Evolutionary conservation across 2,329 filamentous ascomycete species (phyloP), one percentile per base, ranked within the genome.

Genomic region (Epichloe amarillans): DNA sequence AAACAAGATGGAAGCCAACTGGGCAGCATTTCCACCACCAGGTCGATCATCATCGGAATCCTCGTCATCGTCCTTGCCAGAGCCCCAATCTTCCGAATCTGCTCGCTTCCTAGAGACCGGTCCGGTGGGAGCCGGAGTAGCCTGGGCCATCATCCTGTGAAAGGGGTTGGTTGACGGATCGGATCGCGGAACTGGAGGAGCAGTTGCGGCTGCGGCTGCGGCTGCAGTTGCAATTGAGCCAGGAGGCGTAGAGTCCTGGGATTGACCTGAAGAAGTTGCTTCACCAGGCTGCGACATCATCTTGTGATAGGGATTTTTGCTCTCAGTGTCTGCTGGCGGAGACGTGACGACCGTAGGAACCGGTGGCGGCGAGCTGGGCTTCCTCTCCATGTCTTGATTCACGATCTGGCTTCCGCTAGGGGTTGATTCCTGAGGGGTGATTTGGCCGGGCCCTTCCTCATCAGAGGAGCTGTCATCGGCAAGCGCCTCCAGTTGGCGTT

Each of bases 241-340:
- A 14, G 33, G 19, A 21, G 73, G 62, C 23, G 71, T 62, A 33
- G 73, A 65, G 15, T 72, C 70, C 49, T 30, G 43, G 10, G 42
- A 7, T 26, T 47, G 43, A 12, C 70, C 67, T 49, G 73, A 66
- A 11, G 79, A 69, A 1, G 62, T 26, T 17, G 74, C 69, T 51
- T 80, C 83, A 6, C 72, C 71, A 10, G 80, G 72, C 64, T 90
- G 84, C 47, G 82, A 83, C 74, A 94, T 82, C 71, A 90, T 93
- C 68, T 85, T 88, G 72, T 91, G 88, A 72, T 95, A 98, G 3
- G 93, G 93, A 63, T 97, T 97, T 66, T 87, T 91, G 60, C 88
- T 95, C 67, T 95, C 87, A 2, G 78, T 75, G 57, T 88, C 83
- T 5, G 74, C 70, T 3, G 76, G 72, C 44, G 79, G 74, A 52